These are phyloP conservation scores for Chrysosporium queenslandicum DNA, from an alignment of 2,329 filamentous ascomycete species.

Conservation along the genomic window DNA sequence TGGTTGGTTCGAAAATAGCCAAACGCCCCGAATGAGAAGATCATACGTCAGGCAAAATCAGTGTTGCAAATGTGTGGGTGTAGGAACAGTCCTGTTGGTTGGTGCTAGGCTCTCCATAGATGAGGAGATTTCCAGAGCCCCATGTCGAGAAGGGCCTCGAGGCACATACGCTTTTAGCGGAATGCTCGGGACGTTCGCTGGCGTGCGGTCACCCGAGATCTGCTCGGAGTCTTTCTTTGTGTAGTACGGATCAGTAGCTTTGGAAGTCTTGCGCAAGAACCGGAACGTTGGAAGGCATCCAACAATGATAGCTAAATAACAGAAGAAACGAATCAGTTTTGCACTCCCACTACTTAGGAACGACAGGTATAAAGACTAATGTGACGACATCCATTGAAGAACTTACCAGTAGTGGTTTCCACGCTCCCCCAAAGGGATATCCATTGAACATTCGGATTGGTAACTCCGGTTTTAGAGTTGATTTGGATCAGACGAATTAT, in stretches of 20 bases:
- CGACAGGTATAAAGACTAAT: too few species aligned
- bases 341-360: too few species aligned
- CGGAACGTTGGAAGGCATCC: conserved; percentile 12
- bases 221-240: neutral
- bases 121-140: neutral
- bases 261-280: conserved; percentile 7
- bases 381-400: too few species aligned
- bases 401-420: conserved; percentile 12
- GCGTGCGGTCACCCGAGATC: neutral
- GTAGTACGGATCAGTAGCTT: neutral
- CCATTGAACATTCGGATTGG: conserved; percentile 12
- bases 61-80: neutral
- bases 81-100: neutral
- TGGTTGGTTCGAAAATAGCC: neutral
- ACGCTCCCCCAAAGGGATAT: conserved; percentile 7
- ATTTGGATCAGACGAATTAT: conserved; percentile 21
- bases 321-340: too few species aligned
- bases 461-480: conserved; percentile 10
- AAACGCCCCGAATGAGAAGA: neutral
- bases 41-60: neutral
- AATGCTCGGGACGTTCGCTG: neutral
- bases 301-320: conserved; percentile 9
- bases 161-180: neutral
- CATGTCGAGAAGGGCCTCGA: neutral
- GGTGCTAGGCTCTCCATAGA: conserved; percentile 6